These are phyloP conservation scores for Bryopsis sp. DNA, from an alignment of 139 green algal species.

Conservation along the genomic window DNA sequence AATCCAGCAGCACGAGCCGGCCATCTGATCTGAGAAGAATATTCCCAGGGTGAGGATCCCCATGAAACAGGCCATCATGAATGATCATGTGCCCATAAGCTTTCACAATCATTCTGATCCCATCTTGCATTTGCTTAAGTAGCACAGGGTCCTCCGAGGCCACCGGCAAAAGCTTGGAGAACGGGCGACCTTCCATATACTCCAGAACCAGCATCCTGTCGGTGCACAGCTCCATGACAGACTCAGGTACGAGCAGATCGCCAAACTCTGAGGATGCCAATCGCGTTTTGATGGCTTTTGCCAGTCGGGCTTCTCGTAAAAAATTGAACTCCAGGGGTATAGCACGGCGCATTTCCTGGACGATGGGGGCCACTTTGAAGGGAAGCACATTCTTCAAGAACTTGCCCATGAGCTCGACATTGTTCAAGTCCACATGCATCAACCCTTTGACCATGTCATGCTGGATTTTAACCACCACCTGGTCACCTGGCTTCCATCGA, in stretches of 20 bases:
- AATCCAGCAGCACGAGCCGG: background rate
- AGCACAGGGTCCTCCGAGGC: background rate
- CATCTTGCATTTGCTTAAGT: background rate
- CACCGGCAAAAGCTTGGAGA: background rate
- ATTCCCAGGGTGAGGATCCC: background rate
- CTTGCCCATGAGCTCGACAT: background rate
- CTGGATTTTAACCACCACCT: background rate
- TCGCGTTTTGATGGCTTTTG: background rate
- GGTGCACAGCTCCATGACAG: background rate
- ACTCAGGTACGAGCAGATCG: background rate
- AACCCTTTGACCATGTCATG: background rate
- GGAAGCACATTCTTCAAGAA: slow-evolving; percentile 1
- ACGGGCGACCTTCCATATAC: background rate
- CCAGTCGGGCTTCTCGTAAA: background rate
- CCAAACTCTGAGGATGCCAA: background rate
- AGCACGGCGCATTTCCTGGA: background rate
- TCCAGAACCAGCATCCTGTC: background rate
- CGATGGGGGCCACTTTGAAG: background rate
- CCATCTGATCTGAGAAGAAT: background rate
- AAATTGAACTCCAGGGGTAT: slow-evolving; percentile 2
- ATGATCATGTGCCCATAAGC: background rate
- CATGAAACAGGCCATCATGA: background rate
- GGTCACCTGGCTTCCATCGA: background rate
- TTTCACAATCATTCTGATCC: background rate
- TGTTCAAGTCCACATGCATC: background rate